Evolutionary conservation across 306 rosid species (phyloP).

Genomic region (Malus orientalis): DNA sequence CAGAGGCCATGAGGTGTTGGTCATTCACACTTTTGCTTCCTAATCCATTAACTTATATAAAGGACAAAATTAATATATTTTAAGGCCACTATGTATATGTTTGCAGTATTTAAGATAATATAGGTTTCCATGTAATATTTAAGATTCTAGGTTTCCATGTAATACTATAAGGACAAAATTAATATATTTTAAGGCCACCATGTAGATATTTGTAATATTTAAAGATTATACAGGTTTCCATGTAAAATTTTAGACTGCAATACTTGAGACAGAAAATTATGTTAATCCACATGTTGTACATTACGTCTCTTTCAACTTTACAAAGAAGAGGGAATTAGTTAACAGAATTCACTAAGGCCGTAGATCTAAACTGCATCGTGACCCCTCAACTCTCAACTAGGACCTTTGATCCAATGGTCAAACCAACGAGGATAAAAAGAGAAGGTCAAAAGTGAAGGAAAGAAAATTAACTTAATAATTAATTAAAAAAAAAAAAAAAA

Average conservation of each 20-base stretch:
- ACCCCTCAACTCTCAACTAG: constrained; percentile 6
- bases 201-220: background rate
- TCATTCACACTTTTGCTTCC: background rate
- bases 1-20: background rate
- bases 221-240: background rate
- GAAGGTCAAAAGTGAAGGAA: background rate
- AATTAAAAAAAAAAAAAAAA: background rate
- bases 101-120: too few species aligned
- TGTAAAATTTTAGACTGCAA: background rate
- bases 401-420: background rate
- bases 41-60: background rate
- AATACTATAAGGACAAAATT: background rate
- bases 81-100: background rate
- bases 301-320: constrained; percentile 3
- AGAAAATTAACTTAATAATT: background rate
- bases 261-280: background rate
- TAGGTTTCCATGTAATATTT: background rate
- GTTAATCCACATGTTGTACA: background rate
- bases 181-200: background rate
- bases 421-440: background rate
- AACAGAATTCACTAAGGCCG: background rate
- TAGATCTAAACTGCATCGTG: background rate
- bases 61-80: background rate
- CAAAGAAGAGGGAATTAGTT: background rate
- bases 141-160: background rate